Base-by-base conservation (phyloP, 345 rosid genomes). In the Excoecaria agallocha region DNA sequence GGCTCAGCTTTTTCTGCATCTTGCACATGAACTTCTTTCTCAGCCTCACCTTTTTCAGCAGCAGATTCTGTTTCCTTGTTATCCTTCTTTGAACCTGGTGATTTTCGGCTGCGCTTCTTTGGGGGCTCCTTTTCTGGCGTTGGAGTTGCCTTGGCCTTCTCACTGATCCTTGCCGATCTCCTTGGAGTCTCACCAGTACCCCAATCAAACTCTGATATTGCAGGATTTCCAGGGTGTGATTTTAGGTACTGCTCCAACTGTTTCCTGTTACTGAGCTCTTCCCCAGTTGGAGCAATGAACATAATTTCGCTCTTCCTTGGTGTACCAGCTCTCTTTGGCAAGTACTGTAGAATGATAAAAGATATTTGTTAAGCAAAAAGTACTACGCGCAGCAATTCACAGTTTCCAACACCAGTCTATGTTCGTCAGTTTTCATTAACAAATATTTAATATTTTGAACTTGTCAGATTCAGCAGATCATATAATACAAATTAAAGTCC, bases 81-180 rank as follows among this genome's bases (percentile, higher is more conserved):
- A 52, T 82, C 90, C 81, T 85, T 90, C 84, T 86, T 87, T 15
- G 87, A 81, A 59, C 69, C 87, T 19, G 82, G 73, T 48, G 93
- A 81, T 63, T 73, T 87, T 22, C 91, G 84, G 81, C 82, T 75
- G 24, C 89, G 82, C 79, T 92, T 92, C 88, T 88, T 90, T 7
- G 86, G 86, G 12, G 92, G 89, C 76, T 87, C 90, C 74, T 85
- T 89, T 45, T 85, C 93, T 17, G 92, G 89, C 3, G 90, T 81
- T 10, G 96, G 93, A 38, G 89, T 77, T 30, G 93, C 84, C 83
- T 90, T 92, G 38, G 75, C 78, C 86, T 89, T 92, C 76, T 81
- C 92, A 66, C 90, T 85, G 82, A 92, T 87, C 77, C 96, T 90
- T 59, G 97, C 86, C 16, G 96, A 90, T 81, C 97, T 85, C 85